Percentiles rank a stretch among this genome's conserved stretches.
Evolutionary conservation across 2,329 filamentous ascomycete species (phyloP).

Genomic region (Talaromyces sp.): DNA sequence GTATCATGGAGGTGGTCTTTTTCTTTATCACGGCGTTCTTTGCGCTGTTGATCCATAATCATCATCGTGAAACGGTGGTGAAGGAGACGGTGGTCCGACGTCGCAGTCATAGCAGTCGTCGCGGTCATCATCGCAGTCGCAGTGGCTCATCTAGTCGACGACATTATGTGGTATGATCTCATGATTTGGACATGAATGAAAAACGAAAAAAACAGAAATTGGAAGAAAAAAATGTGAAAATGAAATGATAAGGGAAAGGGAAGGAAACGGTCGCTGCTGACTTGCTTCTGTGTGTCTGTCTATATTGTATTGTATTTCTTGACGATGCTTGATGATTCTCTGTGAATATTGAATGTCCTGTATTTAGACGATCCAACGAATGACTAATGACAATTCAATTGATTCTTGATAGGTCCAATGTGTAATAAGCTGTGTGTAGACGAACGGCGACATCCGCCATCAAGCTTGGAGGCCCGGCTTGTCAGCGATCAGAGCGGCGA

Average conservation of each 20-base stretch:
- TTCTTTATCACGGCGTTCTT: conserved; percentile 75
- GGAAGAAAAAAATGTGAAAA: not conserved
- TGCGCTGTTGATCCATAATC: conserved; percentile 50
- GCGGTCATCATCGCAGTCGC: conserved; percentile 27
- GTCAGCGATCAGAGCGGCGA: not conserved
- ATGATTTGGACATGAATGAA: not conserved
- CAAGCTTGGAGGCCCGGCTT: not conserved
- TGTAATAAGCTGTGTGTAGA: not conserved
- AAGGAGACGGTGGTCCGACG: conserved; percentile 39
- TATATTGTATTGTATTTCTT: not conserved
- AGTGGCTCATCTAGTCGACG: conserved; percentile 19
- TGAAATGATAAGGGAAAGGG: not conserved
- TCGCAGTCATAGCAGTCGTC: conserved; percentile 35
- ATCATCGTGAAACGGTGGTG: conserved; percentile 31
- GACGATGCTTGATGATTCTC: conserved; percentile 5
- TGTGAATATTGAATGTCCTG: conserved; percentile 14
- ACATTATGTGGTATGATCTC: conserved; percentile 20
- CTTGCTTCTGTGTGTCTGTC: conserved; percentile 5
- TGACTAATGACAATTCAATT: not conserved
- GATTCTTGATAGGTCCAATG: not conserved
- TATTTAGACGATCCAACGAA: conserved; percentile 10
- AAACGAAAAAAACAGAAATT: not conserved
- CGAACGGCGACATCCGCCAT: conserved; percentile 9
- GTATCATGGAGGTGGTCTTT: conserved; percentile 80
- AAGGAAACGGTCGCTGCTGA: not conserved